A percentile compares a stretch with the other conserved stretches of the same genome.
These are phyloP conservation scores for Aspergillus tamarii DNA, from an alignment of 2,329 filamentous ascomycete genomes.

Conservation along the genomic window DNA sequence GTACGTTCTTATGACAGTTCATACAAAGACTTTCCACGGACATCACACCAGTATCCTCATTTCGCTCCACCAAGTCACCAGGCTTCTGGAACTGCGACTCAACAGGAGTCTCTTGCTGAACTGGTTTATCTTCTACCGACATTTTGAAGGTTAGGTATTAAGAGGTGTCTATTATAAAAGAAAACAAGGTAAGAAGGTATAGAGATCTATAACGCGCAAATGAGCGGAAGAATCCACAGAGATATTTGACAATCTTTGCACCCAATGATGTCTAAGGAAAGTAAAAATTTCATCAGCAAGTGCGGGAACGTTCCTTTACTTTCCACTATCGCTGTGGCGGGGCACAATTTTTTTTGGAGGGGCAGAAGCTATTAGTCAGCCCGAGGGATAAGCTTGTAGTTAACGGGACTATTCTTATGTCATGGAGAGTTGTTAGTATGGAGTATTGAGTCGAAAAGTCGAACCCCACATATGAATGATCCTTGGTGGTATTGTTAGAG, in stretches of 20 bases:
- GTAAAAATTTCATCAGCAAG: constrained; percentile 25
- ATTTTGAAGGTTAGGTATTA: constrained; percentile 23
- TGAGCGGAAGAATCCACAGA: neutral
- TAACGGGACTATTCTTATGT: neutral
- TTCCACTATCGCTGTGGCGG: constrained; percentile 29
- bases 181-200: constrained; percentile 9
- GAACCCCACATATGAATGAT: neutral
- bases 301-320: constrained; percentile 37
- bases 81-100: constrained; percentile 43
- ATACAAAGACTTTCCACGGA: constrained; percentile 75
- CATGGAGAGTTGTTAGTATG: neutral
- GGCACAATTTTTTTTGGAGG: constrained; percentile 30
- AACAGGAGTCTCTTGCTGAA: constrained; percentile 19
- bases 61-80: constrained; percentile 41
- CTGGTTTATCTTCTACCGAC: constrained; percentile 29
- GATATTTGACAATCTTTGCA: neutral
- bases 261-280: constrained; percentile 8
- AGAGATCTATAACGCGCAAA: neutral
- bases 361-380: constrained; percentile 26
- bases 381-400: neutral
- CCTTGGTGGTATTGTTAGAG: neutral
- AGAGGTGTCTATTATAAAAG: neutral
- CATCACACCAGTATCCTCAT: constrained; percentile 49
- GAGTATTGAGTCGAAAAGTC: neutral
- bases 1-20: constrained; percentile 80